Evolutionary conservation across 2,329 filamentous ascomycete genomes (phyloP).

Genomic region (Trichoderma koningiopsis): DNA sequence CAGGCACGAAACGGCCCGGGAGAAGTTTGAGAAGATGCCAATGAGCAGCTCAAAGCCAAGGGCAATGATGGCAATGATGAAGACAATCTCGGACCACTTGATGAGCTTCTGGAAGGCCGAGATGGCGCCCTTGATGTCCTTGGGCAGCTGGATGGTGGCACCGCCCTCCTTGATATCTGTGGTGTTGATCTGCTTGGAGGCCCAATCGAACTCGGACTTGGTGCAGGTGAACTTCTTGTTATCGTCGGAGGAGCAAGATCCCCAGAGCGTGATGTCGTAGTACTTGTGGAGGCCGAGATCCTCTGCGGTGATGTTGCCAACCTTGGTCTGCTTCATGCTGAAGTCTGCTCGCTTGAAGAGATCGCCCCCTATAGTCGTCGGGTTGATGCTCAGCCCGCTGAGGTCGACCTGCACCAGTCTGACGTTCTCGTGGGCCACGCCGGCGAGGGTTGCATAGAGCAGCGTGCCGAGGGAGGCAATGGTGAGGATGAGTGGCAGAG

Average conservation of each 20-base stretch:
- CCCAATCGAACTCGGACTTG: slow-evolving; percentile 73
- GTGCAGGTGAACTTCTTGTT: slow-evolving; percentile 66
- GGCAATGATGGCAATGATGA: slow-evolving; percentile 70
- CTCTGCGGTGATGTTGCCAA: slow-evolving; percentile 57
- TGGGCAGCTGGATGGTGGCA: slow-evolving; percentile 65
- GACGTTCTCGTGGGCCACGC: slow-evolving; percentile 57
- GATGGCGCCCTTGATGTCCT: slow-evolving; percentile 66
- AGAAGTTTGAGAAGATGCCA: slow-evolving; percentile 82
- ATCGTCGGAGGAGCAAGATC: slow-evolving; percentile 72
- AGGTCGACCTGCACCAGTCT: slow-evolving; percentile 65
- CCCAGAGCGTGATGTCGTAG: slow-evolving; percentile 84
- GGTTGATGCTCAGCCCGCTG: slow-evolving; percentile 53
- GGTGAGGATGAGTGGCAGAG: slow-evolving; percentile 81
- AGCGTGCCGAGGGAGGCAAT: slow-evolving; percentile 74
- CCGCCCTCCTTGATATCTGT: slow-evolving; percentile 49
- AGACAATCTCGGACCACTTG: slow-evolving; percentile 83
- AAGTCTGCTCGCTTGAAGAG: slow-evolving; percentile 29
- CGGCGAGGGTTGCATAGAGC: slow-evolving; percentile 58
- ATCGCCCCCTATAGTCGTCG: slow-evolving; percentile 29
- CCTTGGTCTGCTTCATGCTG: slow-evolving; percentile 27
- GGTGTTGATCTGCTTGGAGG: slow-evolving; percentile 70
- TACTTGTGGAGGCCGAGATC: slow-evolving; percentile 68
- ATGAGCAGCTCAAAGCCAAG: slow-evolving; percentile 73
- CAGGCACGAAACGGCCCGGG: slow-evolving; percentile 76
- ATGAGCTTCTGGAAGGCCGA: slow-evolving; percentile 72